Conservation (phyloP, 371 early-diverging fungal species). For the Blastocladiella emersonii region DNA sequence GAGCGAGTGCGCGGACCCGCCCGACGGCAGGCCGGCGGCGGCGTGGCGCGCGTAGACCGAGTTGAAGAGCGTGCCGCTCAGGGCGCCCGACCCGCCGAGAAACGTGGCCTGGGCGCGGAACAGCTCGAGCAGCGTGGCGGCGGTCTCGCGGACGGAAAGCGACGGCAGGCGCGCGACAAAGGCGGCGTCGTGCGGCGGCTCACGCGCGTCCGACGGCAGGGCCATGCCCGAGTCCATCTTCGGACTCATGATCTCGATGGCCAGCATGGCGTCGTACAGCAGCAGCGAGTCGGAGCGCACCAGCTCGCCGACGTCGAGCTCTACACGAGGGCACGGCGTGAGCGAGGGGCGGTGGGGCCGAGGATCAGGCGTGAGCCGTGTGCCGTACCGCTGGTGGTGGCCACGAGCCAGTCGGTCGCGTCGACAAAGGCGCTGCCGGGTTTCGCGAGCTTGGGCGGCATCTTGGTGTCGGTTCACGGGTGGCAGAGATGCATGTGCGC, state of each 20-base stretch:
- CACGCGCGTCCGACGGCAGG: background rate
- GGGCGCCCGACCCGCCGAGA: background rate
- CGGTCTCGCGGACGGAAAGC: background rate
- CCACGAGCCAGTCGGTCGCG: too few species aligned
- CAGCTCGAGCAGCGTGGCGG: background rate
- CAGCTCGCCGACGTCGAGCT: slow-evolving; percentile 5
- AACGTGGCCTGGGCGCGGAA: background rate
- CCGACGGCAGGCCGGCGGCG: background rate
- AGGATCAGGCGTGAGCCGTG: too few species aligned
- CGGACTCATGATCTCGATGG: slow-evolving; percentile 4
- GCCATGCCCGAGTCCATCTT: slow-evolving; percentile 8
- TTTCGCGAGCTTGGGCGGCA: too few species aligned
- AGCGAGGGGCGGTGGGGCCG: too few species aligned
- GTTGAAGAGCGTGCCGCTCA: background rate
- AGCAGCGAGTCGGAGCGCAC: background rate
- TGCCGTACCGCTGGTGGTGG: too few species aligned
- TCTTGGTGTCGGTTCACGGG: too few species aligned
- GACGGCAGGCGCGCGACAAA: background rate
- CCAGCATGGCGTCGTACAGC: slow-evolving; percentile 7
- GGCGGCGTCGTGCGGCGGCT: background rate
- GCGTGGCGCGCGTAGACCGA: background rate
- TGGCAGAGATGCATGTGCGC: too few species aligned
- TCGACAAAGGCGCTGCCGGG: too few species aligned
- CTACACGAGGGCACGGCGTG: too few species aligned
- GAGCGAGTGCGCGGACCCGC: background rate